These are phyloP conservation scores for Artomyces pyxidatus DNA, from an alignment of 768 basidiomycete genomes.

Conservation along the genomic window DNA sequence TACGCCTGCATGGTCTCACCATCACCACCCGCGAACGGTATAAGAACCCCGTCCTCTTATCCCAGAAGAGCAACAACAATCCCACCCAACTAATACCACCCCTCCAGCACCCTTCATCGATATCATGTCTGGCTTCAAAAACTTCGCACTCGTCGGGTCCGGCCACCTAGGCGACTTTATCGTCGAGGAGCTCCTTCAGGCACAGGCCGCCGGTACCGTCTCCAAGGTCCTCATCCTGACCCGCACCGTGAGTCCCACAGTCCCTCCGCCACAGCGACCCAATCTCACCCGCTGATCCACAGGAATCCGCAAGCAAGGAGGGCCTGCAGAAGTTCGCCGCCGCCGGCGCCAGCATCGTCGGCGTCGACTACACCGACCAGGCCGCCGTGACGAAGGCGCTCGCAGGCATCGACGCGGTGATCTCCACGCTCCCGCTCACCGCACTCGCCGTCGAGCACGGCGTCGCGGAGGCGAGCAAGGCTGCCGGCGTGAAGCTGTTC, in stretches of 20 bases:
- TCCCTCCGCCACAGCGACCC: no score
- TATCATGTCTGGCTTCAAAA: background rate
- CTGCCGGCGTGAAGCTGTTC: conserved; percentile 4
- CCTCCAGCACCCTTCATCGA: no score
- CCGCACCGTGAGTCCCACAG: background rate
- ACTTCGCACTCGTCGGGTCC: conserved; percentile 2
- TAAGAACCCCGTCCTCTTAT: no score
- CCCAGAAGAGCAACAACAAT: no score
- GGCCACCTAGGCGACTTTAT: conserved; percentile 4
- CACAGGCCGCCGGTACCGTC: background rate
- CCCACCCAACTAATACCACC: no score
- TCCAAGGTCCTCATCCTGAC: background rate
- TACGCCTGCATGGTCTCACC: no score
- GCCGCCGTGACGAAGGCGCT: conserved; percentile 1
- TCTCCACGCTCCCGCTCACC: background rate
- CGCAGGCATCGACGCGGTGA: background rate
- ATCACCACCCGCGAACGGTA: no score
- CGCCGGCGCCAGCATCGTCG: background rate
- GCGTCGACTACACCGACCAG: background rate
- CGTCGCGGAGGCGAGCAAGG: conserved; percentile 2
- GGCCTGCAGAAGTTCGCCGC: no score
- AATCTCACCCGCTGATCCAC: background rate
- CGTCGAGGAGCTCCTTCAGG: conserved; percentile 6
- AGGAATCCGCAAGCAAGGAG: background rate
- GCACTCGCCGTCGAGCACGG: background rate